phyloP scores from a whole-genome alignment of 305 asterid species.

The Fraxinus sp. region DNA sequence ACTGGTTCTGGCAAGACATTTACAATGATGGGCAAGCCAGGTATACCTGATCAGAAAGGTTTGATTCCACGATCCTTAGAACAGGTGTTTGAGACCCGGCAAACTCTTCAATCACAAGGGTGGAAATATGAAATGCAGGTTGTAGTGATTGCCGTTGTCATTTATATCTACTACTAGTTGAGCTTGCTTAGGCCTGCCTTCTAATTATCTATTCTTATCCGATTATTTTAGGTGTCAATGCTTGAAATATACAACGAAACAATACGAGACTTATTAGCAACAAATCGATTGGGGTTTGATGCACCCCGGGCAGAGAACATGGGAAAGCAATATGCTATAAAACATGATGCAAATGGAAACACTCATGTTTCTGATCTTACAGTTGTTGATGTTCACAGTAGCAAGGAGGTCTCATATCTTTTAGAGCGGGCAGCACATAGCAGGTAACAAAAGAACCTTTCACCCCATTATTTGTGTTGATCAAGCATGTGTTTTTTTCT shows the following conservation, averaged over 20 bases:
- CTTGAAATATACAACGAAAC: constrained; percentile 97
- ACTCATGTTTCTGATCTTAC: constrained; percentile 82
- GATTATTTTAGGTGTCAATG: constrained; percentile 72
- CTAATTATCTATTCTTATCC: background rate
- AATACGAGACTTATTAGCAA: constrained; percentile 73
- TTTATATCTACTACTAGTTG: constrained; percentile 8
- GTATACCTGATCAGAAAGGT: constrained; percentile 65
- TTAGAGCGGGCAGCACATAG: constrained; percentile 87
- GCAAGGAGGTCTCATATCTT: constrained; percentile 87
- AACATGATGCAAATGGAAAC: constrained; percentile 81
- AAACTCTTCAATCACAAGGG: constrained; percentile 81
- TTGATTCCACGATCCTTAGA: constrained; percentile 87
- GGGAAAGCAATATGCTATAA: constrained; percentile 78
- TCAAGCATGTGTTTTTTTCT: background rate
- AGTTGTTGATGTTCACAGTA: constrained; percentile 69
- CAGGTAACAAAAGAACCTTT: constrained; percentile 50
- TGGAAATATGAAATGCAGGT: constrained; percentile 99
- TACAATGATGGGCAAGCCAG: constrained; percentile 97
- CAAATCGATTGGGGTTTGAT: constrained; percentile 57
- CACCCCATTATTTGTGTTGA: constrained; percentile 2
- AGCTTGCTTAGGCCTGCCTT: constrained; percentile 1
- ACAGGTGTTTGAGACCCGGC: constrained; percentile 87
- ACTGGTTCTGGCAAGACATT: constrained; percentile 97
- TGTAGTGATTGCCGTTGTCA: background rate
- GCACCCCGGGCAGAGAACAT: constrained; percentile 51